Percentiles rank a stretch among this genome's conserved stretches.
phyloP scores from a whole-genome alignment of 2,329 filamentous ascomycete species.

The Apiospora phragmitis region DNA sequence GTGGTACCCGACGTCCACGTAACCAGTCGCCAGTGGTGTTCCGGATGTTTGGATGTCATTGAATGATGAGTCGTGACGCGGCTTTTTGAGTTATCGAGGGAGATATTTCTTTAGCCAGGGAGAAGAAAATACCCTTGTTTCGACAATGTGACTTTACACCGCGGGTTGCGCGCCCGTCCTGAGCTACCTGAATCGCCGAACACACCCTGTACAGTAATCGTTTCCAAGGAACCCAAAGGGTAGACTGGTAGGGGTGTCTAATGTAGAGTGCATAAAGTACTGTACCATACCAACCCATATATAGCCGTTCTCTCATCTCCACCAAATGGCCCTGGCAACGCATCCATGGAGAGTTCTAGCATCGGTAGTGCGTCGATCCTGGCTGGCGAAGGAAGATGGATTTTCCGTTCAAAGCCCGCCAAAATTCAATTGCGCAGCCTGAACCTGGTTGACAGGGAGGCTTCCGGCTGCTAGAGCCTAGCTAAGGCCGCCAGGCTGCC shows the following conservation, averaged over 20 bases:
- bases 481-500: too few species aligned
- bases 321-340: background rate
- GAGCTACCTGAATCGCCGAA: conserved; percentile 2
- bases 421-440: background rate
- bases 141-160: background rate
- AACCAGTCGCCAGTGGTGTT: too few species aligned
- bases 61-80: background rate
- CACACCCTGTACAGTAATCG: background rate
- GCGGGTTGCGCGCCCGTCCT: background rate
- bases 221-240: background rate
- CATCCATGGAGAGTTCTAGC: background rate
- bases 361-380: background rate
- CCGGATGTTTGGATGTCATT: background rate
- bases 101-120: background rate
- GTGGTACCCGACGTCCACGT: background rate
- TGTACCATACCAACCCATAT: background rate
- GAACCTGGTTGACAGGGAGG: background rate
- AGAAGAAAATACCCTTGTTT: background rate
- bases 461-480: background rate
- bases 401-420: background rate
- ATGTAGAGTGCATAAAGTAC: background rate
- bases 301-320: conserved; percentile 1
- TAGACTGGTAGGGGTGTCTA: background rate
- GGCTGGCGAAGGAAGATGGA: background rate
- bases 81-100: background rate